These are phyloP conservation scores for Funneliformis geosporum DNA, from an alignment of 192 early-diverging fungal genomes.

Conservation along the genomic window DNA sequence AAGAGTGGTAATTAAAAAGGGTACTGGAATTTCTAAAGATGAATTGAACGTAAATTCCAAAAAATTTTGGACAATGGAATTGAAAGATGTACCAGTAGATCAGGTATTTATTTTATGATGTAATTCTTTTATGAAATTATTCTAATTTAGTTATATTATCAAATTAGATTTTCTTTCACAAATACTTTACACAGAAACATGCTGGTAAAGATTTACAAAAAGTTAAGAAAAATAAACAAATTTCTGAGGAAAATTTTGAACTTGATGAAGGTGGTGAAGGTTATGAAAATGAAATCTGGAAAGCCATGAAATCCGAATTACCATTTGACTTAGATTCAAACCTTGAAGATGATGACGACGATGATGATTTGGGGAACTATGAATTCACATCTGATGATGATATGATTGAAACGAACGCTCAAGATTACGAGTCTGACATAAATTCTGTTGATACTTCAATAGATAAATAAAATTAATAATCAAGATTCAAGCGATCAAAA, in stretches of 20 bases:
- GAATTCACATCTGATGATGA: slow-evolving; percentile 47
- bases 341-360: slow-evolving; percentile 51
- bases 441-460: too few species aligned
- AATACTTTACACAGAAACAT: slow-evolving; percentile 71
- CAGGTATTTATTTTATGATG: slow-evolving; percentile 45
- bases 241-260: slow-evolving; percentile 32
- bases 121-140: neutral
- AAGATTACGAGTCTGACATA: neutral
- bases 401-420: neutral
- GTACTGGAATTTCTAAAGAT: slow-evolving; percentile 48
- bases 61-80: slow-evolving; percentile 59
- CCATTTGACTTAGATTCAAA: slow-evolving; percentile 60
- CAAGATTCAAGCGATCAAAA: too few species aligned
- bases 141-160: slow-evolving; percentile 14
- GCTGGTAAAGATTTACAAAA: slow-evolving; percentile 32
- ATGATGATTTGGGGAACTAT: slow-evolving; percentile 48
- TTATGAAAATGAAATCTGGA: slow-evolving; percentile 67
- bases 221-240: slow-evolving; percentile 36
- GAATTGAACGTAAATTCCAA: slow-evolving; percentile 69
- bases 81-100: slow-evolving; percentile 70
- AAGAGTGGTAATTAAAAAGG: slow-evolving; percentile 67
- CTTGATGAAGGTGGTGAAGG: slow-evolving; percentile 42
- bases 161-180: slow-evolving; percentile 69
- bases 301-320: slow-evolving; percentile 78
- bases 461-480: too few species aligned